Percentiles rank a stretch among this genome's conserved stretches.
phyloP scores from a whole-genome alignment of 768 basidiomycete species.

The Leucocoprinus sp. region DNA sequence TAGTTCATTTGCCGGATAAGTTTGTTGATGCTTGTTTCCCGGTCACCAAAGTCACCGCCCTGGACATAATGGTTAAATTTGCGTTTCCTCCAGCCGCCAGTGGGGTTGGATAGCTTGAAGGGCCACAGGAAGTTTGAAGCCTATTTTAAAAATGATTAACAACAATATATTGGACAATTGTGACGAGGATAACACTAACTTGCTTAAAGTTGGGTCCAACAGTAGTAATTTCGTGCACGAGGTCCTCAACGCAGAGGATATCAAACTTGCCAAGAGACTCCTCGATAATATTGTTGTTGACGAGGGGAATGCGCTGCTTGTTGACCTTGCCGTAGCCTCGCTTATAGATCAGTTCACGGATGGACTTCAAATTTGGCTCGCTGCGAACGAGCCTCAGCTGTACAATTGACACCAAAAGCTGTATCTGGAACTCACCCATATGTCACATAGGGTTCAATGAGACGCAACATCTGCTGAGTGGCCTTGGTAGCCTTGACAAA shows the following conservation, averaged over 20 bases:
- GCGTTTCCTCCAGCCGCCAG: conserved; percentile 93
- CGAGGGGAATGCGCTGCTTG: conserved; percentile 94
- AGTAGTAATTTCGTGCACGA: conserved; percentile 94
- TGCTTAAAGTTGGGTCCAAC: conserved; percentile 99
- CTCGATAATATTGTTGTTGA: conserved; percentile 93
- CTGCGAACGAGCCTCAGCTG: conserved; percentile 28
- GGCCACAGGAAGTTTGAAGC: conserved; percentile 98
- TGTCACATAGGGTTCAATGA: conserved; percentile 95
- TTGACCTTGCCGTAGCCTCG: conserved; percentile 98
- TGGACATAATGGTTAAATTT: conserved; percentile 97
- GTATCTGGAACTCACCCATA: conserved; percentile 62
- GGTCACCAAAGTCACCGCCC: conserved; percentile 97
- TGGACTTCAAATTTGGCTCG: conserved; percentile 93
- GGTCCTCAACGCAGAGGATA: conserved; percentile 94
- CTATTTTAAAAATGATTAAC: conserved; percentile 25
- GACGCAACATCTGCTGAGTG: conserved; percentile 95
- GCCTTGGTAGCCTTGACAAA: conserved; percentile 97
- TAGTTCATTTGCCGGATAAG: conserved; percentile 95
- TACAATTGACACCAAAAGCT: neutral
- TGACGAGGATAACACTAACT: conserved; percentile 40
- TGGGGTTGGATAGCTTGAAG: conserved; percentile 99
- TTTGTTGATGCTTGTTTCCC: conserved; percentile 95
- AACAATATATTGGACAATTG: neutral
- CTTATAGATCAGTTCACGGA: conserved; percentile 98
- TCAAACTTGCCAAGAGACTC: conserved; percentile 83